Evolutionary conservation across 1,284 basidiomycete genomes (phyloP).

Genomic region (Ceraceosorus bombacis): DNA sequence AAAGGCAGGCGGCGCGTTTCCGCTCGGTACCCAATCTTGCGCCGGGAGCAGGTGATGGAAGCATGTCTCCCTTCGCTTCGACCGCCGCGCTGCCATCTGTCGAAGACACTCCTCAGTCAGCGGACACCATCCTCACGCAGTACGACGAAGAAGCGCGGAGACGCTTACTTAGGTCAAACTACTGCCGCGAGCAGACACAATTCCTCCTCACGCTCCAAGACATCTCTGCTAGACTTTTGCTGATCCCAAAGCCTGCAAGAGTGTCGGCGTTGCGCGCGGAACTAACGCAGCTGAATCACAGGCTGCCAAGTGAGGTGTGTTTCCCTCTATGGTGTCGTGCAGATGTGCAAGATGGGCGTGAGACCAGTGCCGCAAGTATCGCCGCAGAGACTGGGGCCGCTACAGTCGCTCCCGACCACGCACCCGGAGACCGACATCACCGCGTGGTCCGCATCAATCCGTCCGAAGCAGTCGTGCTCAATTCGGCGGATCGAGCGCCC

Average conservation of each 20-base stretch:
- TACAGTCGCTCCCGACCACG: background rate
- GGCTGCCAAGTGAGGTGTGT: conserved; percentile 79
- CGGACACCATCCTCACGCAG: conserved; percentile 29
- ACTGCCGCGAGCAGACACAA: conserved; percentile 82
- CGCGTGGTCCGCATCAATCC: conserved; percentile 94
- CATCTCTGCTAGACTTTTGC: conserved; percentile 82
- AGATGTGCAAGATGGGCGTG: conserved; percentile 3
- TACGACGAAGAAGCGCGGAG: conserved; percentile 31
- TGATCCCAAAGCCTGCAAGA: conserved; percentile 86
- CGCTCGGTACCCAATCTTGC: conserved; percentile 25
- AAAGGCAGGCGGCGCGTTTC: conserved; percentile 19
- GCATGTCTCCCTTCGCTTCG: conserved; percentile 53
- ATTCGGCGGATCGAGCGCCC: conserved; percentile 92
- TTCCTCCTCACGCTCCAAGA: conserved; percentile 83
- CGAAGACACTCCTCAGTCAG: background rate
- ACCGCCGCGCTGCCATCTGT: conserved; percentile 14
- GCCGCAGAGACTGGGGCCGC: background rate
- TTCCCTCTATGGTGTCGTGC: conserved; percentile 85
- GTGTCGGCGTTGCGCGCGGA: conserved; percentile 92
- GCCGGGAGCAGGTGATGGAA: conserved; percentile 54
- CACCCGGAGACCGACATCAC: conserved; percentile 61
- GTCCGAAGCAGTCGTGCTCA: conserved; percentile 93
- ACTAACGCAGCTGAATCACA: conserved; percentile 89
- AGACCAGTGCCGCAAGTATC: conserved; percentile 7
- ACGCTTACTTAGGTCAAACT: conserved; percentile 51